phyloP scores from a whole-genome alignment of 2,329 filamentous ascomycete species.

The Apiospora marii region DNA sequence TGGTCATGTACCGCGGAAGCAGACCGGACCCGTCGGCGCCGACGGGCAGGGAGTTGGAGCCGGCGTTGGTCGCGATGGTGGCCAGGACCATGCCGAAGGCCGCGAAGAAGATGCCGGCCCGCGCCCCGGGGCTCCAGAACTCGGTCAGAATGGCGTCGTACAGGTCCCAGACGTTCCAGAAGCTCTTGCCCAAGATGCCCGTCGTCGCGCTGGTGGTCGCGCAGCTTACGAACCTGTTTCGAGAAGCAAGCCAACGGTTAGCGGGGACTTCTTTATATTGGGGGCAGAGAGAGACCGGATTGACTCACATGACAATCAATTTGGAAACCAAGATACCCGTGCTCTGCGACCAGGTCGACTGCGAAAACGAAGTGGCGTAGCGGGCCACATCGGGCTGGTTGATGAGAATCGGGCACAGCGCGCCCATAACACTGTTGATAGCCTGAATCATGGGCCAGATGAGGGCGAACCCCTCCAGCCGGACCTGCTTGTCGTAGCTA shows the following conservation, averaged over 20 bases:
- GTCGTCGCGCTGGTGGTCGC: slow-evolving; percentile 47
- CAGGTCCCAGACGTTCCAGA: slow-evolving; percentile 55
- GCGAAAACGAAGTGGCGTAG: slow-evolving; percentile 40
- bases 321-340: slow-evolving; percentile 47
- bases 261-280: no score
- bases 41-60: slow-evolving; percentile 49
- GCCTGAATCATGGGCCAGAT: slow-evolving; percentile 50
- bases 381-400: slow-evolving; percentile 52
- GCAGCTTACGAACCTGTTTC: slow-evolving; percentile 45
- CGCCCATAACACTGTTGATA: slow-evolving; percentile 51
- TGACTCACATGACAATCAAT: slow-evolving; percentile 44
- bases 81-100: slow-evolving; percentile 47
- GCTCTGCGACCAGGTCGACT: slow-evolving; percentile 42
- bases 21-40: slow-evolving; percentile 51
- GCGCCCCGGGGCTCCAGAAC: slow-evolving; percentile 45
- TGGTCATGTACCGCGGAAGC: slow-evolving; percentile 51
- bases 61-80: slow-evolving; percentile 46
- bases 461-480: slow-evolving; percentile 33
- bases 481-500: slow-evolving; percentile 26
- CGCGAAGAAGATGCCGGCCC: slow-evolving; percentile 47
- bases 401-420: slow-evolving; percentile 44
- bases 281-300: background rate
- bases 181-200: slow-evolving; percentile 44
- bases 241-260: no score
- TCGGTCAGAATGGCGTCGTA: slow-evolving; percentile 44